Conservation (phyloP, 169 alveolate genomes). For the Eimeria tenella region DNA sequence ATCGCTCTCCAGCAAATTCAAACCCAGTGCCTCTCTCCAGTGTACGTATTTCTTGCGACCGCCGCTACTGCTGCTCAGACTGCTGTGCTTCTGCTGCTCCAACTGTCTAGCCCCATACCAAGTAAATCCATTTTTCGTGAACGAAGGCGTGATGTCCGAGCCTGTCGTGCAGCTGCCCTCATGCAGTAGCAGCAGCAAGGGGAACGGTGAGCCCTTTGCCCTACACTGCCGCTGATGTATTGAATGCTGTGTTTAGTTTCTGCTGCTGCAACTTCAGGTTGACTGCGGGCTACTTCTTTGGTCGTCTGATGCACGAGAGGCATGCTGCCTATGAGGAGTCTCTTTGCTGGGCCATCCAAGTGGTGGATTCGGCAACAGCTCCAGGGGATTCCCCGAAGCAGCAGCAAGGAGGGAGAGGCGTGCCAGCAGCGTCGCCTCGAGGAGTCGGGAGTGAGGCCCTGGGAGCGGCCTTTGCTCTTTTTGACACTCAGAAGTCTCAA, state of each 20-base stretch:
- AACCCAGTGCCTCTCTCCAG: constrained; percentile 21
- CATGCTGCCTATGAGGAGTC: constrained; percentile 21
- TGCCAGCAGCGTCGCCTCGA: not conserved
- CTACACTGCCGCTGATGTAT: not conserved
- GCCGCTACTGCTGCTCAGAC: not conserved
- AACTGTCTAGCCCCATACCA: not conserved
- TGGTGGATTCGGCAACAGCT: constrained; percentile 9
- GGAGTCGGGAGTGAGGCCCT: not conserved
- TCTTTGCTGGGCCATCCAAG: not conserved
- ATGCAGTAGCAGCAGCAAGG: not conserved
- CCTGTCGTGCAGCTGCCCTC: not conserved
- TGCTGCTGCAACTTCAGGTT: constrained; percentile 33
- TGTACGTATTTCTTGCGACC: not conserved
- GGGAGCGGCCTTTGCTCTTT: not conserved
- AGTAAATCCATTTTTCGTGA: too few relatives aligned
- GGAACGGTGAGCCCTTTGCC: not conserved
- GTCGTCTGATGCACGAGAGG: constrained; percentile 14
- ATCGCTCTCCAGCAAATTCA: constrained; percentile 44
- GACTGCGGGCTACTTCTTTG: constrained; percentile 46
- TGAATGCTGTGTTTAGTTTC: not conserved
- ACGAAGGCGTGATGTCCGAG: too few relatives aligned
- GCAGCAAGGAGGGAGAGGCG: not conserved
- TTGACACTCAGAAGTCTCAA: not conserved
- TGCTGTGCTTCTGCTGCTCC: not conserved
- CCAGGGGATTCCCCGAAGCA: not conserved